Percentiles rank a stretch among this genome's conserved stretches.
Conservation (phyloP, 75 land plant species). For the Gnetum montanum region DNA sequence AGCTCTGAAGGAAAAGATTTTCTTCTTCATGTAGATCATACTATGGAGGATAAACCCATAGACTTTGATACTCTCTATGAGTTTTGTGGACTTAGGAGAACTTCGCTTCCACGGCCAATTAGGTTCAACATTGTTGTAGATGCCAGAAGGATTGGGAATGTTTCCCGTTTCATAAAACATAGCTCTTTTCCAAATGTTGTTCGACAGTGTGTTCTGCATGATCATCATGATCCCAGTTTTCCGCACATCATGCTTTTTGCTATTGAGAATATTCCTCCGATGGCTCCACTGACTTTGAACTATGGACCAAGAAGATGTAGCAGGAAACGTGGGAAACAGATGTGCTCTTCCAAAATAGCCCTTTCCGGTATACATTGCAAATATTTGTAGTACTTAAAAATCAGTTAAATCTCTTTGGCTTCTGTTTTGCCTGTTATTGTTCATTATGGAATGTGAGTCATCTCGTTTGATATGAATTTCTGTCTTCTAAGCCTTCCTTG, state of each 20-base stretch:
- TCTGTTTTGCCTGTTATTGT: too few relatives aligned
- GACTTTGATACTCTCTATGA: constrained; percentile 22
- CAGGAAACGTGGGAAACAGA: not conserved
- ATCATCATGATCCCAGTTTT: constrained; percentile 23
- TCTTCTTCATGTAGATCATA: constrained; percentile 28
- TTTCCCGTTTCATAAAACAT: constrained; percentile 75
- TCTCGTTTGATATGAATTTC: too few relatives aligned
- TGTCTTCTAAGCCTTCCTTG: too few relatives aligned
- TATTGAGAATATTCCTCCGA: constrained; percentile 57
- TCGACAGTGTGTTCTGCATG: constrained; percentile 46
- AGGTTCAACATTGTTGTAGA: constrained; percentile 22
- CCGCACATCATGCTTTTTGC: constrained; percentile 66
- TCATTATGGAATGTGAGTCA: too few relatives aligned
- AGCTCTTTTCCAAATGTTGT: constrained; percentile 66
- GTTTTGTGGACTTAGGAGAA: too few relatives aligned
- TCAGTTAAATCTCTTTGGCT: too few relatives aligned
- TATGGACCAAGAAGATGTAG: constrained; percentile 44
- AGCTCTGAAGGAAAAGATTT: constrained; percentile 34
- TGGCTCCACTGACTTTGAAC: constrained; percentile 63
- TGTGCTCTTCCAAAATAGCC: too few relatives aligned
- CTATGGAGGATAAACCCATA: constrained; percentile 2
- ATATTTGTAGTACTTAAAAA: too few relatives aligned
- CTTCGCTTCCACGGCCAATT: not conserved
- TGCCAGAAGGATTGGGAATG: constrained; percentile 53
- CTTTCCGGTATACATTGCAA: too few relatives aligned